Evolutionary conservation across 2,329 filamentous ascomycete genomes (phyloP).

Genomic region (Pseudocercospora macadamiae): DNA sequence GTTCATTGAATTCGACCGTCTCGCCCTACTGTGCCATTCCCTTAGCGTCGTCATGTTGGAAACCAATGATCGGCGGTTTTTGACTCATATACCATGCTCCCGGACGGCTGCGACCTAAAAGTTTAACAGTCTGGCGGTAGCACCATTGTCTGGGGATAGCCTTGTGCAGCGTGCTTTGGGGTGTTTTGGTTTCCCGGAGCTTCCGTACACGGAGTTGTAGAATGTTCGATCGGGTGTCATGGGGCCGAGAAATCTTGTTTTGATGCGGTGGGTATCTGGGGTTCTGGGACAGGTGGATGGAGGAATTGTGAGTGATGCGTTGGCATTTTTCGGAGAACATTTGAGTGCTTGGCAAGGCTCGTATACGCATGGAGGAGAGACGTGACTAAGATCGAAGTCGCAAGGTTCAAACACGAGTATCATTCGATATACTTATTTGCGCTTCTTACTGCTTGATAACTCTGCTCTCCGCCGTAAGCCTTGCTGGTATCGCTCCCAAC

Average conservation of each 20-base stretch:
- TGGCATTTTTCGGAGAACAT: no score
- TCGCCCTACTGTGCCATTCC: constrained; percentile 9
- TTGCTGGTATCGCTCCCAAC: constrained; percentile 89
- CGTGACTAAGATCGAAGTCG: no score
- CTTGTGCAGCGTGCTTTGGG: no score
- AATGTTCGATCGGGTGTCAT: neutral
- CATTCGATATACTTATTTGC: no score
- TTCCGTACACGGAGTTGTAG: no score
- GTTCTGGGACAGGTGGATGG: neutral
- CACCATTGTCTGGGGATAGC: no score
- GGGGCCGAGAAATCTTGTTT: no score
- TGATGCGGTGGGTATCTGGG: no score
- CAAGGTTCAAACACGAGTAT: no score
- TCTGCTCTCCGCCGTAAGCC: constrained; percentile 42
- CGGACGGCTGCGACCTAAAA: neutral
- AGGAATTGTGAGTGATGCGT: neutral
- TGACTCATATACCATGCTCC: neutral
- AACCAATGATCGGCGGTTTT: constrained; percentile 5
- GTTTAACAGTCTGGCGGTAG: neutral
- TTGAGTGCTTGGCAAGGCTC: no score
- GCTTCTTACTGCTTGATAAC: constrained; percentile 10
- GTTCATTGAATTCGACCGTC: constrained; percentile 9
- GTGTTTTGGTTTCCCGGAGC: neutral
- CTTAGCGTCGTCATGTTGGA: constrained; percentile 1
- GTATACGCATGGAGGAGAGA: no score